Evolutionary conservation across 805 yeast species (phyloP).

Genomic region (Candida yuanshanica): DNA sequence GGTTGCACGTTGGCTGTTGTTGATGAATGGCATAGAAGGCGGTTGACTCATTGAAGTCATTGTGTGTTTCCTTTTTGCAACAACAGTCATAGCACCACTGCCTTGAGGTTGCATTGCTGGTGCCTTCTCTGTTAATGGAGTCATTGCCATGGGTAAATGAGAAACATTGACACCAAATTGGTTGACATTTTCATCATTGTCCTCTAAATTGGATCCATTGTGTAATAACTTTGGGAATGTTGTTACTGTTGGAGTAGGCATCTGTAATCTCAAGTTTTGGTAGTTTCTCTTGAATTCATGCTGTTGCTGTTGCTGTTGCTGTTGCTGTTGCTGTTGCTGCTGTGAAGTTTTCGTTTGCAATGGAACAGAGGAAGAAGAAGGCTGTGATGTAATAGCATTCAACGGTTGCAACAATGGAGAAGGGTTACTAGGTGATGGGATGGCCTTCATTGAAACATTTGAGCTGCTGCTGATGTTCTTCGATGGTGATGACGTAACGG

Average conservation of each 20-base stretch:
- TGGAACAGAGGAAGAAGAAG: conserved; percentile 1
- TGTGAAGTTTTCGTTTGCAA: background rate
- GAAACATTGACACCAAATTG: conserved; percentile 62
- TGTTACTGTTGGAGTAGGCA: conserved; percentile 62
- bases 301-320: background rate
- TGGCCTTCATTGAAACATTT: conserved; percentile 33
- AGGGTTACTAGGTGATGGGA: conserved; percentile 18
- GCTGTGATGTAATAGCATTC: conserved; percentile 21
- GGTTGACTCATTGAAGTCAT: conserved; percentile 5
- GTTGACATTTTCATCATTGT: conserved; percentile 42
- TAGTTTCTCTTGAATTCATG: conserved; percentile 33
- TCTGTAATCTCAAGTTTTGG: conserved; percentile 59
- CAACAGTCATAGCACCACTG: background rate
- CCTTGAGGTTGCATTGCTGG: conserved; percentile 1
- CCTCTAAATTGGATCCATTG: conserved; percentile 31
- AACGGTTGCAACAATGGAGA: conserved; percentile 30
- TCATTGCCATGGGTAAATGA: conserved; percentile 61
- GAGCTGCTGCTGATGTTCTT: conserved; percentile 28
- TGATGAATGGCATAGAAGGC: conserved; percentile 4
- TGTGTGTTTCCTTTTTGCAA: conserved; percentile 7
- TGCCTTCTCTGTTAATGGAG: conserved; percentile 66
- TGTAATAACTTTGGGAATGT: conserved; percentile 20
- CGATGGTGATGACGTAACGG: conserved; percentile 28
- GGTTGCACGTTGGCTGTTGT: background rate
- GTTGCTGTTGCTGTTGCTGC: background rate